Evolutionary conservation across 164 flowering plant genomes (phyloP), one percentile per base, ranked within the genome.

Genomic region (Platanus orientalis): DNA sequence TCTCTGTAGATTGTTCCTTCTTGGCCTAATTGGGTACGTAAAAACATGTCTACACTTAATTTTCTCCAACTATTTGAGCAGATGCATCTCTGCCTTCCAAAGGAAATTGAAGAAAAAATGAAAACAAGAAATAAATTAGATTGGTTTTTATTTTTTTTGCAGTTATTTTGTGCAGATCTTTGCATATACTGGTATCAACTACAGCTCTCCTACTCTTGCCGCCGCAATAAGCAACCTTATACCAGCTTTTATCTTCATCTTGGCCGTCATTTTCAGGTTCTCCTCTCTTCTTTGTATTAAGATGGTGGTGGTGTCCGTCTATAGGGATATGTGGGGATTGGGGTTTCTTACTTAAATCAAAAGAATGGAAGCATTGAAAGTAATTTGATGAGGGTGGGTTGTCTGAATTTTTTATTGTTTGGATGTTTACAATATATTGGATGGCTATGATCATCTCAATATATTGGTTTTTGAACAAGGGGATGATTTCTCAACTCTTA

Each of bases 161-260:
- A 78, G 78, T n/a, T 65, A 70, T 27, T 7, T 73, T 45, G 54
- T 60, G 72, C 75, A 73, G 64, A 67, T 62, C 34, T 70, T 67
- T 57, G 57, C 65, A 6, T 72, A 53, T 69, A 71, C 75, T 48
- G 88, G 83, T 28, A 29, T 81, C 5, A 66, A 40, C 44, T 81
- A 72, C 60, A 79, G 85, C 39, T 83, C 85, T 32, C 85, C 88
- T 13, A 79, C 81, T 26, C 82, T 83, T 59, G 68, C 58, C 16
- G 76, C 85, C 23, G 80, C 83, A 7, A 57, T 78, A 53, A 28
- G 69, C 62, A 79, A 83, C 63, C 42, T 81, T 11, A 24, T 58
- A n/a, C 84, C 85, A 9, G 81, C 78, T 61, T 70, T 79, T 64
- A 83, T 82, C 23, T 83, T 83, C 70, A 16, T 79, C 44, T 78